These are phyloP conservation scores for Petunia hybrid DNA, from an alignment of 305 asterid species.

Conservation along the genomic window DNA sequence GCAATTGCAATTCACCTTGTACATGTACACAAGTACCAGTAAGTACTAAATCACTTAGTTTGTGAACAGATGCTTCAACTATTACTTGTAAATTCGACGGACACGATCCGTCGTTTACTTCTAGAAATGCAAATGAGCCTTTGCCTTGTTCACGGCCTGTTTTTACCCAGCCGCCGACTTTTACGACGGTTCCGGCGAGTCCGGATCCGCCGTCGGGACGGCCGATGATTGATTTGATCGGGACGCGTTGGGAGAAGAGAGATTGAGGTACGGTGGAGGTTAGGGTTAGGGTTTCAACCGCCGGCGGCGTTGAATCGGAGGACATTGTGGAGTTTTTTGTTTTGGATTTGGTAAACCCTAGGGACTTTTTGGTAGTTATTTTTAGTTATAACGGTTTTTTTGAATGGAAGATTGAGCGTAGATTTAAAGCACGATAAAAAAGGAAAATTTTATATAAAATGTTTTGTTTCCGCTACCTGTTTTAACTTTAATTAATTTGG, in stretches of 20 bases:
- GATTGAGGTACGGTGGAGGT: constrained; percentile 56
- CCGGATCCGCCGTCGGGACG: constrained; percentile 83
- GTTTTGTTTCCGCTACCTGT: too few relatives aligned
- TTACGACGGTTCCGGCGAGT: constrained; percentile 65
- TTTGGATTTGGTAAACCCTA: too few relatives aligned
- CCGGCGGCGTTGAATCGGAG: constrained; percentile 54
- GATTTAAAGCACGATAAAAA: too few relatives aligned
- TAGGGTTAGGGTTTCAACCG: constrained; percentile 56
- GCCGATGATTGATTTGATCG: constrained; percentile 62
- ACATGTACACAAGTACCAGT: constrained; percentile 89
- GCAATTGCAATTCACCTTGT: constrained; percentile 70
- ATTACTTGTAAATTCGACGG: constrained; percentile 83
- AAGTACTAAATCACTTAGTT: constrained; percentile 67
- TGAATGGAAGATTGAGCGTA: too few relatives aligned
- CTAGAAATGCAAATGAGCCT: constrained; percentile 80
- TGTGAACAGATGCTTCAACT: constrained; percentile 63
- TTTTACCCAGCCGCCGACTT: constrained; percentile 93
- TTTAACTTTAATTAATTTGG: too few relatives aligned
- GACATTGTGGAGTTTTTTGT: too few relatives aligned
- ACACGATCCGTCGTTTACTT: constrained; percentile 89
- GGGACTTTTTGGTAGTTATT: too few relatives aligned
- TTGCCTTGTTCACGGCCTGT: constrained; percentile 90
- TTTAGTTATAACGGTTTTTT: too few relatives aligned
- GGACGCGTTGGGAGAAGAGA: constrained; percentile 81
- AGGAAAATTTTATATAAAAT: too few relatives aligned